A percentile compares a stretch with the other conserved stretches of the same genome.
Evolutionary conservation across 1,284 basidiomycete species (phyloP).

Genomic region (Schizophyllum amplum): DNA sequence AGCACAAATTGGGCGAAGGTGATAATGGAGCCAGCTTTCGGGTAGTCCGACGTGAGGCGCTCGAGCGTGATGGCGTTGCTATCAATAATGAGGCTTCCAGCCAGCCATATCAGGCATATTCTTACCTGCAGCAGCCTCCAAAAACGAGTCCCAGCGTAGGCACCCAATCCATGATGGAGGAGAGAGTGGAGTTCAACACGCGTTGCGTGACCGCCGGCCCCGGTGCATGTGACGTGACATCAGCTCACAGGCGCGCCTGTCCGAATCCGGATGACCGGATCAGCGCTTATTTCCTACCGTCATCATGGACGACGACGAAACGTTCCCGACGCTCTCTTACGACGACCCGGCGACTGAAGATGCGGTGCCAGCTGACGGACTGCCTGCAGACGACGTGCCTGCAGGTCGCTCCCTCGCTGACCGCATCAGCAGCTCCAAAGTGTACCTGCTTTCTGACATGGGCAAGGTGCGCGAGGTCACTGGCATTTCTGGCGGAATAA

Average conservation of each 20-base stretch:
- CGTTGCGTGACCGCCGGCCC: neutral
- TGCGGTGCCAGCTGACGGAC: constrained; percentile 26
- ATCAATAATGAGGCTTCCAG: constrained; percentile 1
- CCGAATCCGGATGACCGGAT: too few species aligned
- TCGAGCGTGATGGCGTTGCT: constrained; percentile 72
- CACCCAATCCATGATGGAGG: constrained; percentile 37
- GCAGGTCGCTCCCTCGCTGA: constrained; percentile 38
- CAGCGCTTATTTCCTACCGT: neutral
- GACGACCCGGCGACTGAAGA: constrained; percentile 48
- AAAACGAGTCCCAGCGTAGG: constrained; percentile 63
- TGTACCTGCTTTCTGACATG: constrained; percentile 63
- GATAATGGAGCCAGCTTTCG: constrained; percentile 67
- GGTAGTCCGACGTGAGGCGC: constrained; percentile 54
- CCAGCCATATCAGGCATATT: constrained; percentile 13
- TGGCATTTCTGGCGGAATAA: constrained; percentile 24
- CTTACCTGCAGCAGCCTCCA: constrained; percentile 74
- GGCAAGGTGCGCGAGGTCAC: constrained; percentile 63
- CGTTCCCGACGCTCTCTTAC: constrained; percentile 32
- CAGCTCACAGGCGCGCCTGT: neutral
- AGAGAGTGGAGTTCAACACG: neutral
- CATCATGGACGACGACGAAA: constrained; percentile 1
- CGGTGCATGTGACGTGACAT: neutral
- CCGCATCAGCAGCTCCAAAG: constrained; percentile 57
- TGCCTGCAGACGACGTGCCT: neutral
- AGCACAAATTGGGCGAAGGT: constrained; percentile 80